Percentiles rank a stretch among this genome's conserved stretches.
Conservation (phyloP, 257 asterid species). For the Verbascum thapsus region DNA sequence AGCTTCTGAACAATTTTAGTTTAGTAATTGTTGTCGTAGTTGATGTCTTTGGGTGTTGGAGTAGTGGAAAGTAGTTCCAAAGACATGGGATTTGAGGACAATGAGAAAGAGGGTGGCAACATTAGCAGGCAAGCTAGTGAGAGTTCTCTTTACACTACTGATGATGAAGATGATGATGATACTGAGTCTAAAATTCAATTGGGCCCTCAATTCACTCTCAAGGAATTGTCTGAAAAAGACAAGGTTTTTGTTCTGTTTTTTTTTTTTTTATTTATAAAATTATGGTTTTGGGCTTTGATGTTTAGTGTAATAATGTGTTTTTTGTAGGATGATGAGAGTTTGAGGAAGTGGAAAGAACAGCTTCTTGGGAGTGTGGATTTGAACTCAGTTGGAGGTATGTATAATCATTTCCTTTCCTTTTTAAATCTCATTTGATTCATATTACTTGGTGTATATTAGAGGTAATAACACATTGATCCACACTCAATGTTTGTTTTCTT, state of each 20-base stretch:
- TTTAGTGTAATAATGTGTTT: no score
- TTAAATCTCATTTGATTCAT: background rate
- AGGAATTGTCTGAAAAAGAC: constrained; percentile 65
- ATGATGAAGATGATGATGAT: constrained; percentile 63
- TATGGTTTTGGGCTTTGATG: no score
- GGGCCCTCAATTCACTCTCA: constrained; percentile 68
- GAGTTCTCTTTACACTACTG: constrained; percentile 47
- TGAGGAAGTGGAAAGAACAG: constrained; percentile 77
- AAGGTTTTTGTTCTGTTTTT: constrained; percentile 42
- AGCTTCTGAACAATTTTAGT: no score
- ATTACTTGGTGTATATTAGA: no score
- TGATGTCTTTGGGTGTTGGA: constrained; percentile 59
- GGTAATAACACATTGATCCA: no score
- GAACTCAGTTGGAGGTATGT: constrained; percentile 59
- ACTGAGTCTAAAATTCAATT: constrained; percentile 42
- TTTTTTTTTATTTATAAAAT: no score
- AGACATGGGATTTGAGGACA: constrained; percentile 44
- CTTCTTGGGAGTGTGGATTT: constrained; percentile 71
- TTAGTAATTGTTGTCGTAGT: constrained; percentile 7
- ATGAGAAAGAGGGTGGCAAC: constrained; percentile 25
- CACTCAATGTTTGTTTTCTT: no score
- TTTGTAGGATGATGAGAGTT: constrained; percentile 84
- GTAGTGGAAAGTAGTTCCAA: constrained; percentile 52
- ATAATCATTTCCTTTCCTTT: background rate
- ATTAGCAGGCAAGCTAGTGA: constrained; percentile 44